Conservation (phyloP, 768 basidiomycete genomes). For the Suillus lakei region DNA sequence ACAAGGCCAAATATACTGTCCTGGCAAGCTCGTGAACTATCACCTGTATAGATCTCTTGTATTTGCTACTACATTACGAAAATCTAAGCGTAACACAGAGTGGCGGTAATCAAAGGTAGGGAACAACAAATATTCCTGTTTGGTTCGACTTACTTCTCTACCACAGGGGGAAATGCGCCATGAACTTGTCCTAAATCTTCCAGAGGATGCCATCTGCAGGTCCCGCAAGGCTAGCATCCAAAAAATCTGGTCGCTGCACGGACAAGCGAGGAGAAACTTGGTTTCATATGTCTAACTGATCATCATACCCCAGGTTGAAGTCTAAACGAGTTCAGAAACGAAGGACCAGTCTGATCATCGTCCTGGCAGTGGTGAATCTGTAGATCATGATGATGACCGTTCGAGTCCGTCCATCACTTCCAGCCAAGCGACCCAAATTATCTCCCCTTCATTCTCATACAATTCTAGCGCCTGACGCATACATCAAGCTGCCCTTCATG, state of each 20-base stretch:
- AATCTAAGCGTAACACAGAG: no score
- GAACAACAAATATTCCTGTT: no score
- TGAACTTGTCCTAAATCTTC: constrained; percentile 76
- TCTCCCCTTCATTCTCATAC: constrained; percentile 88
- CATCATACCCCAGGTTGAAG: constrained; percentile 57
- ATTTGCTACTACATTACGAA: no score
- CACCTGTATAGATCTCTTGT: no score
- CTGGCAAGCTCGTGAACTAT: no score
- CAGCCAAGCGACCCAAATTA: constrained; percentile 58
- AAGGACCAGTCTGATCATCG: constrained; percentile 30
- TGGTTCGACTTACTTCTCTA: no score
- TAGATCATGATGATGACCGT: constrained; percentile 32
- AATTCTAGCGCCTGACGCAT: no score
- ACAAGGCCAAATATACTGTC: no score
- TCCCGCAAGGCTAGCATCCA: constrained; percentile 34
- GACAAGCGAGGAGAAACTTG: constrained; percentile 58
- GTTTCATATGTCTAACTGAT: constrained; percentile 6
- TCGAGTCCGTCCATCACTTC: constrained; percentile 36
- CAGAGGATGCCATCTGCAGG: constrained; percentile 39
- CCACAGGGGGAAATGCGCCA: constrained; percentile 59
- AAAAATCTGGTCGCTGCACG: constrained; percentile 76
- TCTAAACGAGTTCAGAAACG: constrained; percentile 73
- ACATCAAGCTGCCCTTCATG: no score
- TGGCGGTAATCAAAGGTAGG: no score
- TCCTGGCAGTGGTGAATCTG: constrained; percentile 11